Evolutionary conservation across 495 filamentous ascomycete genomes (phyloP), one percentile per base, ranked within the genome.

Genomic region (Tuber magnatum): DNA sequence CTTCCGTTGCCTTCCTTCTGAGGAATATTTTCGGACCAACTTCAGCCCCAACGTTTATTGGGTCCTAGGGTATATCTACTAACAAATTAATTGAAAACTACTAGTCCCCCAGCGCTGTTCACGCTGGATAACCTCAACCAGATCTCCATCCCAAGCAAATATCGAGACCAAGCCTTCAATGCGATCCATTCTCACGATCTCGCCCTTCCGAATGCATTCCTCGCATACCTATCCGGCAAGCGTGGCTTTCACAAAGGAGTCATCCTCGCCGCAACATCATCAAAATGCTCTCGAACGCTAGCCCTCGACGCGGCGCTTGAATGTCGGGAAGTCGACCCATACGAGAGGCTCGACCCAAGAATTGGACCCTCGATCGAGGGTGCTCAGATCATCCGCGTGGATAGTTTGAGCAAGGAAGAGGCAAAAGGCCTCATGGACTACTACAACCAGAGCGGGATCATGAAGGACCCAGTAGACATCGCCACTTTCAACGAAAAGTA

Each of bases 141-240:
- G 84, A 89, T 93, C 85, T 96, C 96, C 92, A 86, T 86, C 74
- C 71, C 85, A 41, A 91, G 90, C 74, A 86, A 87, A 35, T 98
- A 99, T 84, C 89, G 90, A 72, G 86, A 87, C 40, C 82, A 89
- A 0, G 85, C 89, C 38, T 91, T 87, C 80, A 86, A 92, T 72
- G 88, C 85, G 32, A 92, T 99, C 80, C 95, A 99, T 86, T 87
- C 95, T 28, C 93, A 97, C 84, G 91, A 97, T 80, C 87, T 99
- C 42, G 86, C 88, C 12, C 86, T 97, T 56, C 86, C 95, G 39
- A 86, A 88, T n/a, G 87, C 91, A 73, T 97, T 96, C 85, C 81
- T 91, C 39, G 88, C 90, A 20, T 86, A 90, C 74, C 86, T 99
- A 18, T 85, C 86, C 74, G 92, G 92, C 44, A 80, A 81, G 71